Evolutionary conservation across 2,329 filamentous ascomycete species (phyloP).

Genomic region (Aureobasidium sp.): DNA sequence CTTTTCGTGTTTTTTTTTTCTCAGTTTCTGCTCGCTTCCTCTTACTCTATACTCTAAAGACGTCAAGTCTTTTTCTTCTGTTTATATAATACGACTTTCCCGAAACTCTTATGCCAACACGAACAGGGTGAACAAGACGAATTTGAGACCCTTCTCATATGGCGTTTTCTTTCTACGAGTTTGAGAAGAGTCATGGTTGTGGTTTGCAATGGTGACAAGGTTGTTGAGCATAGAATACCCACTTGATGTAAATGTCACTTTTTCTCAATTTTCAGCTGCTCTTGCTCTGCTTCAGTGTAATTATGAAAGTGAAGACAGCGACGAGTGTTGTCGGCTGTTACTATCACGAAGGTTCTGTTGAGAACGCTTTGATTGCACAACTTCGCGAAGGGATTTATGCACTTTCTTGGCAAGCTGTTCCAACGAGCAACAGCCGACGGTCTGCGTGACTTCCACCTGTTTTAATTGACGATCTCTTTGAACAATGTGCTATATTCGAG

Average conservation of each 20-base stretch:
- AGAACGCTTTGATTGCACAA: neutral
- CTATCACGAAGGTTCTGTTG: neutral
- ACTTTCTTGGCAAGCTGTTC: neutral
- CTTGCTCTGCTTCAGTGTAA: neutral
- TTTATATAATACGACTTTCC: constrained; percentile 10
- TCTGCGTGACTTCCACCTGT: neutral
- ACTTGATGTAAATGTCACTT: constrained; percentile 14
- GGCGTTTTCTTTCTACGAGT: constrained; percentile 6
- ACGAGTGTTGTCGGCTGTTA: neutral
- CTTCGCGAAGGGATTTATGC: neutral
- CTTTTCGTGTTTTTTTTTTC: constrained; percentile 8
- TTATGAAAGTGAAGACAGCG: neutral
- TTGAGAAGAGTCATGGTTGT: neutral
- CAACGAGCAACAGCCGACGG: neutral
- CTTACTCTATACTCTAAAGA: neutral
- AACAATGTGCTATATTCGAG: too few relatives aligned
- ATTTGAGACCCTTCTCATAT: constrained; percentile 2
- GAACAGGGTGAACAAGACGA: neutral
- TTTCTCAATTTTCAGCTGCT: neutral
- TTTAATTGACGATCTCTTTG: neutral
- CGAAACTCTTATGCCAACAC: neutral
- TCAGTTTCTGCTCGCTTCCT: neutral
- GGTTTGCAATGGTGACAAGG: neutral
- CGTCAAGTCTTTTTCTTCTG: constrained; percentile 1
- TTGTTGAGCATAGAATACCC: constrained; percentile 14